Percentiles rank a stretch among this genome's conserved stretches.
phyloP scores from a whole-genome alignment of 768 basidiomycete genomes.

The Tremella fuciformis region DNA sequence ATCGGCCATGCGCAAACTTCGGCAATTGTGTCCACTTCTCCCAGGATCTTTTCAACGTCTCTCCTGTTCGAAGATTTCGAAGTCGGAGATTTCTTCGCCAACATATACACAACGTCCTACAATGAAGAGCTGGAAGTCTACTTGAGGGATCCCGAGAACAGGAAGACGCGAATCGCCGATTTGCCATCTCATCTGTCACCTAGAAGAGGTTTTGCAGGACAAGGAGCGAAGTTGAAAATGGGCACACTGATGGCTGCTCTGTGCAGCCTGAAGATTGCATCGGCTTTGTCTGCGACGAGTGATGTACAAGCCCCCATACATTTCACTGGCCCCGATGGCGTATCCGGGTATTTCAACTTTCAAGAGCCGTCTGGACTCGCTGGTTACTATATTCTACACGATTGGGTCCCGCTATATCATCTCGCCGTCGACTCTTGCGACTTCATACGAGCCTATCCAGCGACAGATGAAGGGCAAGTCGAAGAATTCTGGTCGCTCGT shows the following conservation, averaged over 20 bases:
- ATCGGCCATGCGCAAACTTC: slow-evolving; percentile 43
- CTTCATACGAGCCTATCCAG: slow-evolving; percentile 60
- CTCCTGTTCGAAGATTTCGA: slow-evolving; percentile 67
- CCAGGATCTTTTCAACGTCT: slow-evolving; percentile 62
- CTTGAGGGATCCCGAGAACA: slow-evolving; percentile 58
- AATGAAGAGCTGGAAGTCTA: slow-evolving; percentile 61
- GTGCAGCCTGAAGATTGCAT: slow-evolving; percentile 60
- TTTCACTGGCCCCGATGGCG: slow-evolving; percentile 53
- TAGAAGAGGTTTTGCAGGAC: slow-evolving; percentile 61
- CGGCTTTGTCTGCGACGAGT: slow-evolving; percentile 60
- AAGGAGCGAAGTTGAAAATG: slow-evolving; percentile 62
- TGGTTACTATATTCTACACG: slow-evolving; percentile 64
- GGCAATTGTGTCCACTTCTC: slow-evolving; percentile 58
- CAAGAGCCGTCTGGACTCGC: slow-evolving; percentile 54
- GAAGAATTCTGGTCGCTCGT: slow-evolving; percentile 23
- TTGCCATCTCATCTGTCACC: slow-evolving; percentile 59
- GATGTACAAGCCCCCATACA: slow-evolving; percentile 52
- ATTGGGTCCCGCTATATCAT: slow-evolving; percentile 60
- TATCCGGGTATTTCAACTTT: slow-evolving; percentile 50
- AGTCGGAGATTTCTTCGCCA: slow-evolving; percentile 63
- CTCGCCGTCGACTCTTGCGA: slow-evolving; percentile 60
- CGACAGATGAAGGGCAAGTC: slow-evolving; percentile 48
- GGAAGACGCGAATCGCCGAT: slow-evolving; percentile 58
- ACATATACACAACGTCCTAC: slow-evolving; percentile 62
- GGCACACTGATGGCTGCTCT: slow-evolving; percentile 65